Conservation (phyloP, 805 yeast species). For the Sporopachydermia quercuum region DNA sequence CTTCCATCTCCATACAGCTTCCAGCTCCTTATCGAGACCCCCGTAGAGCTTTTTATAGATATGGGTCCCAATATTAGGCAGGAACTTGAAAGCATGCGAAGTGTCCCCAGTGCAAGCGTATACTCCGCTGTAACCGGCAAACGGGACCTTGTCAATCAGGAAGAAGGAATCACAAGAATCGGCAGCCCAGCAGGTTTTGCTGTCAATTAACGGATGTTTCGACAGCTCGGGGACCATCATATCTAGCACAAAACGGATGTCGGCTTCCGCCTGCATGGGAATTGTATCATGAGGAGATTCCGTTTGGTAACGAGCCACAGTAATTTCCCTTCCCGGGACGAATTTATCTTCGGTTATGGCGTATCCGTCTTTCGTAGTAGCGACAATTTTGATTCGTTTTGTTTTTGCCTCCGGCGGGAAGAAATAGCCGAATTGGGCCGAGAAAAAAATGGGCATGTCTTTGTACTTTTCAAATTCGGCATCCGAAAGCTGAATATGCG, state of each 20-base stretch:
- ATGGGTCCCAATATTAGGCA: constrained; percentile 27
- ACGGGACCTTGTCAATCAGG: background rate
- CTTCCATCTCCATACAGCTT: background rate
- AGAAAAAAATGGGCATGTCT: constrained; percentile 27
- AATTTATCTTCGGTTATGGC: constrained; percentile 10
- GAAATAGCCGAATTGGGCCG: constrained; percentile 27
- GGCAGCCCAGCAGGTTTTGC: constrained; percentile 24
- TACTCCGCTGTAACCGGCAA: background rate
- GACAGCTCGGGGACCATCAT: constrained; percentile 26
- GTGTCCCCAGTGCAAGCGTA: constrained; percentile 1
- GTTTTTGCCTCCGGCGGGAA: constrained; percentile 30
- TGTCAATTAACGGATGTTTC: constrained; percentile 19
- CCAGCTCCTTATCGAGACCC: background rate
- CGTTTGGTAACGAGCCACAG: constrained; percentile 22
- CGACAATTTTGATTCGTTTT: constrained; percentile 20
- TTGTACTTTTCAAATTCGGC: constrained; percentile 22
- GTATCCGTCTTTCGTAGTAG: constrained; percentile 16
- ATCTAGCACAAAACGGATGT: constrained; percentile 16
- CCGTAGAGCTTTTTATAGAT: background rate
- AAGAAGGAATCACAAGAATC: background rate
- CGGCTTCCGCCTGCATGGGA: constrained; percentile 20
- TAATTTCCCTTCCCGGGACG: constrained; percentile 7
- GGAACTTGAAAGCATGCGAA: constrained; percentile 27
- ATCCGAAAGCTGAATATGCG: constrained; percentile 23
- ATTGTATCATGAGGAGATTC: constrained; percentile 19